These are phyloP conservation scores for Juncus inflexus DNA, from an alignment of 176 grass and related monocot genomes.

Conservation along the genomic window DNA sequence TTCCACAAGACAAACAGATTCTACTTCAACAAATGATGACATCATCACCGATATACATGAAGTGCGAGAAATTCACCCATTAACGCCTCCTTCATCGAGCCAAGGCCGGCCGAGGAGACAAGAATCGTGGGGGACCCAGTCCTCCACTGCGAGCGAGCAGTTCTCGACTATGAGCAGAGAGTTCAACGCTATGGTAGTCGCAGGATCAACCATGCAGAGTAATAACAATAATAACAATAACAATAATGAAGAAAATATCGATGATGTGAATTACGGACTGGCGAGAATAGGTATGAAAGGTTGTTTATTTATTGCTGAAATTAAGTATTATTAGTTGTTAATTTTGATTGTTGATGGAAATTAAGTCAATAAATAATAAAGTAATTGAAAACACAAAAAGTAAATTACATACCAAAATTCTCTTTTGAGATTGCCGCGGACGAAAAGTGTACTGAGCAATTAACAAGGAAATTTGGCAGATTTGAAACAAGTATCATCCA, in stretches of 20 bases:
- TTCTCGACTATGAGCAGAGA: conserved; percentile 58
- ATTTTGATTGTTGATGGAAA: too few relatives aligned
- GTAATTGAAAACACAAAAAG: too few relatives aligned
- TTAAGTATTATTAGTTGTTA: too few relatives aligned
- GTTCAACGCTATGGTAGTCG: conserved; percentile 67
- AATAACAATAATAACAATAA: conserved; percentile 4
- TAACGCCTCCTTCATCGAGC: conserved; percentile 12
- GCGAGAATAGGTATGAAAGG: conserved; percentile 7
- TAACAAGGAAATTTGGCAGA: too few relatives aligned
- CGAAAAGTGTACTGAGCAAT: too few relatives aligned
- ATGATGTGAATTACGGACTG: conserved; percentile 3
- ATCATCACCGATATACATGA: conserved; percentile 20
- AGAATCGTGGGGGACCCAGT: conserved; percentile 44
- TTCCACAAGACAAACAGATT: background rate
- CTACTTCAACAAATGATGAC: conserved; percentile 29
- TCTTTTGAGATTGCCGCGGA: too few relatives aligned
- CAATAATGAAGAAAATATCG: background rate
- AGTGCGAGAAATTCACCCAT: conserved; percentile 56
- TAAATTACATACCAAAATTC: too few relatives aligned
- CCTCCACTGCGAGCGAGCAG: conserved; percentile 36
- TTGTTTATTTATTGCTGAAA: too few relatives aligned
- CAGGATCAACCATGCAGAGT: conserved; percentile 30
- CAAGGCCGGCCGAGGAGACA: conserved; percentile 27
- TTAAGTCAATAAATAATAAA: too few relatives aligned
- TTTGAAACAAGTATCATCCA: too few relatives aligned